Base-by-base conservation (phyloP, 106 monocot genomes). In the Ottelia alismoides region DNA sequence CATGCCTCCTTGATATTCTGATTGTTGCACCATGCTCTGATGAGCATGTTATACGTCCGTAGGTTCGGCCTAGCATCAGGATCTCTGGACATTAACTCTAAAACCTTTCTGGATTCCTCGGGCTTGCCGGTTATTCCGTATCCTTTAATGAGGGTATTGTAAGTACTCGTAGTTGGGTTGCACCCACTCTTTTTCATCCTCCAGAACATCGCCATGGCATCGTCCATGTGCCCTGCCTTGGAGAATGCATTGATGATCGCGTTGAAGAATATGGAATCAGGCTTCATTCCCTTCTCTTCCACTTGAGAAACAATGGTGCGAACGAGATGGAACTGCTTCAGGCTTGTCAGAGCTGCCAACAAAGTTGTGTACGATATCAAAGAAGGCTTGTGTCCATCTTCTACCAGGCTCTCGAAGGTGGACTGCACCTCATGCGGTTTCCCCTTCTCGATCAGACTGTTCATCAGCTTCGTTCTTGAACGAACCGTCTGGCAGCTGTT, bases 91-190 rank as follows among this genome's bases (percentile, higher is more conserved):
- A 88, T 93, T 72, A 81, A 70, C 47, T 88, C 64, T 9, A 93
- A 63, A n/a, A 93, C 62, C 11, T 77, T 74, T 26, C 65, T 61
- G 11, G 88, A 77, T 52, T 93, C 93, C 59, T 84, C 73, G n/a
- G 93, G 83, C 40, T 60, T 83, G 26, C 77, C 72, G 1, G 52
- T 71, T 14, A 93, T 83, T 4, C 88, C 93, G 40, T 71, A 88
- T 53, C 87, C 93, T 76, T 88, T 93, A 22, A 93, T 84, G 3
- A 93, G 79, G 9, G 87, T 93, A 63, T 93, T 93, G 53, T 84
- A 88, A 43, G 93, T 93, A 64, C 93, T 88, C 6, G 75, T 78
- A 9, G 83, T 93, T 20, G 80, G 77, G 45, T 24, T 64, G 62
- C 93, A 93, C 23, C 84, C 93, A 45, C 73, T 76, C 51, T 73